These are phyloP conservation scores for Botrytis cinerea DNA, from an alignment of 2,329 filamentous ascomycete genomes.

Conservation along the genomic window DNA sequence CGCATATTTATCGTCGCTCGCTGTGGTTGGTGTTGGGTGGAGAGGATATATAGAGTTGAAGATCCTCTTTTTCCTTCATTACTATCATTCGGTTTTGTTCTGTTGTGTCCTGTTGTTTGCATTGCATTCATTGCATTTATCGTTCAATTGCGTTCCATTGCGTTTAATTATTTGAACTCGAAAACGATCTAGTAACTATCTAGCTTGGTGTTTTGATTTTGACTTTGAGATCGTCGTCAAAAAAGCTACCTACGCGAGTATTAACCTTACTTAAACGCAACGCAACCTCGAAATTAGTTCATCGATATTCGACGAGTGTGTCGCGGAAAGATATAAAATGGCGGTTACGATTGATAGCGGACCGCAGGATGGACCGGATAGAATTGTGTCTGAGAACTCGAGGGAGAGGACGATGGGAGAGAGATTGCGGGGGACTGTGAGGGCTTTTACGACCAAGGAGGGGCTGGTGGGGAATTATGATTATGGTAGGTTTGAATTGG, in stretches of 20 bases:
- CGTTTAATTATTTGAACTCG: not conserved
- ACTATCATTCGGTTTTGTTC: not conserved
- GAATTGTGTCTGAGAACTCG: conserved; percentile 45
- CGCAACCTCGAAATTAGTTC: not conserved
- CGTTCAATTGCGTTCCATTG: not conserved
- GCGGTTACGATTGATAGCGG: conserved; percentile 36
- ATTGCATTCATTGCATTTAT: not conserved
- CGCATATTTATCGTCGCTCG: not conserved
- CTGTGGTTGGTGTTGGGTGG: not conserved
- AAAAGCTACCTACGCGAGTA: not conserved
- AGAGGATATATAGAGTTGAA: not conserved
- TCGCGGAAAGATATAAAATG: conserved; percentile 25
- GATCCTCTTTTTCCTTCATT: not conserved
- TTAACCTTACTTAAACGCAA: not conserved
- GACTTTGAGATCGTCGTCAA: conserved; percentile 4
- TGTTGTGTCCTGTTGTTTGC: not conserved
- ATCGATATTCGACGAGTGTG: not conserved
- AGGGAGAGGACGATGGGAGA: conserved; percentile 47
- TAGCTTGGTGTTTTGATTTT: not conserved
- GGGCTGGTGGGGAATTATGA: conserved; percentile 85
- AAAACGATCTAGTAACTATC: not conserved
- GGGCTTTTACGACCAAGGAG: conserved; percentile 54
- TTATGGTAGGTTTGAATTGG: conserved; percentile 60
- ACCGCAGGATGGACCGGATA: conserved; percentile 44
- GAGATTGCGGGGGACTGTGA: conserved; percentile 44